Base-by-base conservation (phyloP, 169 alveolate species). In the Haemoproteus tartakovskyi region DNA sequence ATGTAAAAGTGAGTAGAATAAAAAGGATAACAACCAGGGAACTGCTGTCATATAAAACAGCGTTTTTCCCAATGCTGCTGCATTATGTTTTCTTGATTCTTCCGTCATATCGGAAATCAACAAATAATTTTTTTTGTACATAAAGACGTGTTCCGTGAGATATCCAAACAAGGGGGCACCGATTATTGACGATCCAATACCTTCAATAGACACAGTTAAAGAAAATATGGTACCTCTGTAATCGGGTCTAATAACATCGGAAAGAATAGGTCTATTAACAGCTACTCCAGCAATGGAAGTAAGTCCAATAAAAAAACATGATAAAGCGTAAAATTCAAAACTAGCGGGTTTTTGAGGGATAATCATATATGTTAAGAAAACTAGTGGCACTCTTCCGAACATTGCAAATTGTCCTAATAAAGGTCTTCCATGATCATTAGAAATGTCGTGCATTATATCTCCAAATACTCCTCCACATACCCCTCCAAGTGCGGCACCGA, bases 231-330 rank as follows among this genome's bases (percentile, higher is more conserved):
- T 90, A n/a, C 94, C 96, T 47, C 92, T 91, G 79, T 90, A 90
- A 62, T 92, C 89, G 24, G 96, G 94, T 56, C 89, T 80, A n/a
- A 93, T 95, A 36, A 94, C 92, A 27, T 92, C 96, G 1, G 96
- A 87, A 33, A 94, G 85, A 3, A 94, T 88, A 3, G 97, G 95
- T 51, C 97, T 62, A 54, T 91, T 94, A 30, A 94, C 94, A 2
- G 95, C 94, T 47, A 91, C 94, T 11, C 95, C 96, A 11, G 97
- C 92, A 79, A 94, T 89, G n/a, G 95, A 90, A 12, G 94, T 80
- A 43, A 93, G 63, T 21, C 97, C 97, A 37, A 92, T 67, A 16
- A 89, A 48, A 59, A 91, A 87, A 33, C 95, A 54, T 1, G 82
- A 38, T 16, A 60, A 50, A 21, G 60, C 78, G 45, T 50, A 61